phyloP scores from a whole-genome alignment of 2,329 filamentous ascomycete genomes.

The Penicillium sp. region DNA sequence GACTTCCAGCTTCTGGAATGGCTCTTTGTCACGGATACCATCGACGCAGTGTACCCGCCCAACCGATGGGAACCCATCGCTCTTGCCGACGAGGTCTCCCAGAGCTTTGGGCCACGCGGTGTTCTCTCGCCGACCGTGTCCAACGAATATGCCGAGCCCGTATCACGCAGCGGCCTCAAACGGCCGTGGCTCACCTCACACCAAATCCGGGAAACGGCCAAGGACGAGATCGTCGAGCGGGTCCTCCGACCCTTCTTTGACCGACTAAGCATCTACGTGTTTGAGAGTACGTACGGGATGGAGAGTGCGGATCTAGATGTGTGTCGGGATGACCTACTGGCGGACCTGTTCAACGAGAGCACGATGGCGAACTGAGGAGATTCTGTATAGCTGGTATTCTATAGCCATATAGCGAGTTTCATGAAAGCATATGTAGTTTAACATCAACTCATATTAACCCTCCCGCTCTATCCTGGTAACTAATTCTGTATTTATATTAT shows the following conservation, averaged over 20 bases:
- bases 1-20: conserved; percentile 98
- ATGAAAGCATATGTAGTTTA: background rate
- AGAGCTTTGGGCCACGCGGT: conserved; percentile 59
- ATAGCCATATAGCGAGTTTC: conserved; percentile 5
- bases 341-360: conserved; percentile 74
- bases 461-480: background rate
- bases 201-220: conserved; percentile 51
- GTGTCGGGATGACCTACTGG: conserved; percentile 61
- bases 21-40: conserved; percentile 95
- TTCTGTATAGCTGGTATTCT: conserved; percentile 8
- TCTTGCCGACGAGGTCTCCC: conserved; percentile 77
- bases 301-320: conserved; percentile 60
- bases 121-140: conserved; percentile 23
- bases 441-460: background rate
- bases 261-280: conserved; percentile 85
- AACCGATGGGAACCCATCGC: conserved; percentile 64
- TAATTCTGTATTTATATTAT: too few species aligned
- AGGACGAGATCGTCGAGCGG: conserved; percentile 64
- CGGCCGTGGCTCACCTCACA: conserved; percentile 43
- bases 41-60: conserved; percentile 87
- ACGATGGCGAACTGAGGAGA: conserved; percentile 46
- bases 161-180: conserved; percentile 27
- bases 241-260: conserved; percentile 84
- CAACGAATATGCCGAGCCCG: conserved; percentile 29
- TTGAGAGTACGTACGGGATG: conserved; percentile 90